Base-by-base conservation (phyloP, 345 rosid species). In the Citrus hindsii region DNA sequence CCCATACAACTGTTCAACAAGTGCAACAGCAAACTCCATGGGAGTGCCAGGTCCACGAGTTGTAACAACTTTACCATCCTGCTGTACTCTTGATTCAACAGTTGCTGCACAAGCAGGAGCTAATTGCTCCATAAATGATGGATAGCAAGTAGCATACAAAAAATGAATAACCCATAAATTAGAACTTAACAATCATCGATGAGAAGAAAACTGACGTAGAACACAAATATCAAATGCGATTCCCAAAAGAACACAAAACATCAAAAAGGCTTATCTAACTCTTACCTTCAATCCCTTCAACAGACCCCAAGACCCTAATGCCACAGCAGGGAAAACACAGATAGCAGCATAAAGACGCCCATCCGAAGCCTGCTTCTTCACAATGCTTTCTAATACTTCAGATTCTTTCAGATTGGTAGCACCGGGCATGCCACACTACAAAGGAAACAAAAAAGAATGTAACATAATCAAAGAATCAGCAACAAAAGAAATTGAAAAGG, bases 21-120 rank as follows among this genome's bases (percentile, higher is more conserved):
- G 85, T 18, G 92, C 83, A 69, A 96, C 77, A 53, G 95, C 88
- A 85, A 90, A 94, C 84, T 96, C 98, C 85, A 96, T 89, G 61
- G 98, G 89, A 77, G 97, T 96, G 75, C 97, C 98, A 42, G 99
- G 95, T 66, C 93, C 93, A 42, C 95, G 90, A 77, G 97, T 96
- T 14, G 98, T 94, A 56, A 96, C 88, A 46, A 84, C 88, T 62
- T 83, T 81, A 16, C 95, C 95, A 82, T 96, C 99, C 73, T 81
- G 85, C 75, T 92, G 91, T 58, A 96, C 99, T 79, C 97, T 91
- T 28, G 28, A 28, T 28, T 28, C 28, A 28, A 28, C 28, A 28
- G 28, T 27, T 28, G 28, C 28, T 28, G 28, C 28, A 28, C 28
- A 28, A 28, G 28, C 28, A 28, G 28, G 28, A 28, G 28, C 28